phyloP scores from a whole-genome alignment of 2,329 filamentous ascomycete species.

The Pseudocercospora fijiensis region DNA sequence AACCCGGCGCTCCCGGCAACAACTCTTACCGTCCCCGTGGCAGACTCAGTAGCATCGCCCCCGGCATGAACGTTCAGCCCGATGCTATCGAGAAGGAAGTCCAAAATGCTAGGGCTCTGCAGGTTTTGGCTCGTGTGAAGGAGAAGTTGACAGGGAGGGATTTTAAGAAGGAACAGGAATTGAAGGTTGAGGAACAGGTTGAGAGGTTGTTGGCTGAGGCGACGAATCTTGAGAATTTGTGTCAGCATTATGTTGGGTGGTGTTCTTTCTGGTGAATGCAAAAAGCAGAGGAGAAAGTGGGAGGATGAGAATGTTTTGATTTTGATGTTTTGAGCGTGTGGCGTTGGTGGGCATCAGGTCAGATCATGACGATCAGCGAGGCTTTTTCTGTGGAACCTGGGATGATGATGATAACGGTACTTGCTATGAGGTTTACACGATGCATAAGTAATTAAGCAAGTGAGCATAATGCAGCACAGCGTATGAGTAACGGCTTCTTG shows the following conservation, averaged over 20 bases:
- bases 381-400: neutral
- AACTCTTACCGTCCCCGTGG: conserved; percentile 18
- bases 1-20: conserved; percentile 35
- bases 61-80: conserved; percentile 32
- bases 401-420: neutral
- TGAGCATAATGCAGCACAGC: neutral
- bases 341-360: conserved; percentile 2
- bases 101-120: conserved; percentile 88
- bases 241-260: conserved; percentile 99
- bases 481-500: neutral
- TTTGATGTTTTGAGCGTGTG: conserved; percentile 6
- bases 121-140: conserved; percentile 86
- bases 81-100: conserved; percentile 59
- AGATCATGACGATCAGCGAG: neutral
- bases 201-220: conserved; percentile 93
- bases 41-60: conserved; percentile 26
- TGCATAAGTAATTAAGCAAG: neutral
- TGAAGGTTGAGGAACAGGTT: conserved; percentile 83
- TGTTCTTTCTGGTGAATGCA: conserved; percentile 84
- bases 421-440: neutral
- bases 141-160: conserved; percentile 94
- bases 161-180: conserved; percentile 81
- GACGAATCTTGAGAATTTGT: conserved; percentile 94
- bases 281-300: neutral
- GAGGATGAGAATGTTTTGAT: neutral